Conservation (phyloP, 2,329 filamentous ascomycete genomes). For the Epichloe coenophiala region DNA sequence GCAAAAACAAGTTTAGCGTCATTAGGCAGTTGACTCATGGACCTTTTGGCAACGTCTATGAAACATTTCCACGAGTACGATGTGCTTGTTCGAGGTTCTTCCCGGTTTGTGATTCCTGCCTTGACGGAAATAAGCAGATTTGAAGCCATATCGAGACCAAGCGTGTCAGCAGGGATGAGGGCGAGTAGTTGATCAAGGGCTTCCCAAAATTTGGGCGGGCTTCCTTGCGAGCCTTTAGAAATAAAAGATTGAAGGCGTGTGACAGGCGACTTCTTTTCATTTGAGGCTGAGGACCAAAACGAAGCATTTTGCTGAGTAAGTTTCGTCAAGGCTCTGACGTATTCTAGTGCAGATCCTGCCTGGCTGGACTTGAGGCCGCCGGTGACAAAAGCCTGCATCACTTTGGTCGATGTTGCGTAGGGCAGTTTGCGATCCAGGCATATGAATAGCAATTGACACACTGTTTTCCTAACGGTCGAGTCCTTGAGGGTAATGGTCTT, state of each 20-base stretch:
- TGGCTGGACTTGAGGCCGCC: conserved; percentile 64
- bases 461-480: conserved; percentile 33
- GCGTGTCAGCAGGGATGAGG: conserved; percentile 36
- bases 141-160: conserved; percentile 35
- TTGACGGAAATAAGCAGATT: conserved; percentile 55
- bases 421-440: conserved; percentile 36
- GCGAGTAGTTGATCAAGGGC: conserved; percentile 50
- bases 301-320: conserved; percentile 53
- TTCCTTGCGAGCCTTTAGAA: conserved; percentile 73
- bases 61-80: conserved; percentile 64
- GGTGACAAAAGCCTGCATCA: conserved; percentile 49
- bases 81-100: conserved; percentile 59
- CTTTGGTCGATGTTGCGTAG: conserved; percentile 33
- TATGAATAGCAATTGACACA: conserved; percentile 35
- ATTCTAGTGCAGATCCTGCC: conserved; percentile 57
- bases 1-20: conserved; percentile 33
- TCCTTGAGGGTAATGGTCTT: conserved; percentile 52
- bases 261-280: conserved; percentile 38
- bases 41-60: conserved; percentile 45
- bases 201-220: conserved; percentile 58
- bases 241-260: conserved; percentile 57
- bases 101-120: conserved; percentile 56
- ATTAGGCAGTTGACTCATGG: conserved; percentile 32
- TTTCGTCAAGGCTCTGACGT: conserved; percentile 50
- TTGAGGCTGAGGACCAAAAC: conserved; percentile 51